Evolutionary conservation across 108 stramenopile species (phyloP).

Genomic region (Cylindrotheca fusiformis): DNA sequence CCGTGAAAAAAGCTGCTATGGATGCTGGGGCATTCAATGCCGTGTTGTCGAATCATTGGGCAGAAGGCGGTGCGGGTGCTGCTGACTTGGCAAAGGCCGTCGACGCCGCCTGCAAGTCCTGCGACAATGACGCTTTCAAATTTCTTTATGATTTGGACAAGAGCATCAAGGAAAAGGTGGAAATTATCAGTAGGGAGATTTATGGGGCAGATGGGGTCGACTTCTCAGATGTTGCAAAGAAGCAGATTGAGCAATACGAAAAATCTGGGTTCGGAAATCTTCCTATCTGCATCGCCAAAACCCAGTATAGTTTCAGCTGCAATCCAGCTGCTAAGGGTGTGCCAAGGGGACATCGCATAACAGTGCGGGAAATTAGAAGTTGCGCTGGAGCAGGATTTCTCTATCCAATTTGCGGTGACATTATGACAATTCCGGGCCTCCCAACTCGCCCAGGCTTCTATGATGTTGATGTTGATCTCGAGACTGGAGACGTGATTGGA

Average conservation of each 20-base stretch:
- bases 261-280: conserved; percentile 86
- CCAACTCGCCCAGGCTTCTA: conserved; percentile 99
- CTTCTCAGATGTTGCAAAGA: conserved; percentile 84
- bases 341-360: conserved; percentile 86
- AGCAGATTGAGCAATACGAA: conserved; percentile 91
- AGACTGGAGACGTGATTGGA: conserved; percentile 95
- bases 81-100: conserved; percentile 91
- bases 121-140: conserved; percentile 69
- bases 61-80: conserved; percentile 94
- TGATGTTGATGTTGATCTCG: conserved; percentile 95
- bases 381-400: conserved; percentile 98
- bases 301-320: conserved; percentile 96
- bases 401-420: conserved; percentile 96
- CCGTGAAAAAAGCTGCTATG: conserved; percentile 76
- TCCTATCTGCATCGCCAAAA: conserved; percentile 99
- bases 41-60: conserved; percentile 94
- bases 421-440: conserved; percentile 99
- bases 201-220: conserved; percentile 97
- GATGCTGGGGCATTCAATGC: conserved; percentile 92
- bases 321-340: conserved; percentile 92
- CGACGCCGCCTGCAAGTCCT: conserved; percentile 73
- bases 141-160: conserved; percentile 87
- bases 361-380: conserved; percentile 94
- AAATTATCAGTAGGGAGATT: conserved; percentile 89
- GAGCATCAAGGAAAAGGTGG: conserved; percentile 88